Evolutionary conservation across 129 eudicot genomes (phyloP), one percentile per base, ranked within the genome.

Genomic region (Gnaphalium uliginosum): DNA sequence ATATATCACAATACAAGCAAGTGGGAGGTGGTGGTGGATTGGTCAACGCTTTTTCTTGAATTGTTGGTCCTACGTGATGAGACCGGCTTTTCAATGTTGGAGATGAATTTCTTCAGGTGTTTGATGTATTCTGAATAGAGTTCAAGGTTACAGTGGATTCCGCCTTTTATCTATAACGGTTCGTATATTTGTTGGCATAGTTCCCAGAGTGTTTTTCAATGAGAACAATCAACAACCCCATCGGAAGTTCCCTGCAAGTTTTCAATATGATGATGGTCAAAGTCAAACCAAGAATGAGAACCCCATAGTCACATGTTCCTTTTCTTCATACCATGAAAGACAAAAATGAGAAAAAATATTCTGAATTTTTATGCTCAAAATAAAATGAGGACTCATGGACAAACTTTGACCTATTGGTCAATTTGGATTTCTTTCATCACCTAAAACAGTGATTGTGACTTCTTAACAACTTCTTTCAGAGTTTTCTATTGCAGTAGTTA

Each of bases 141-240:
- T 73, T 92, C 97, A 60, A 92, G 69, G 86, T 92, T 85, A 68
- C 96, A 87, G 66, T 92, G 97, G 54, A 82, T 92, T 48, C 97
- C 97, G 18, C 97, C 97, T 72, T 89, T 86, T 68, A 92, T 73
- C 97, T 96, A 92, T 79, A 92, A 78, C 9, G 96, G 97, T 78
- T 92, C 97, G 39, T 89, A 89, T 79, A 87, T 92, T 59, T 92
- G 91, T 73, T 75, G 83, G 76, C 96, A 83, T n/a, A 89, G 80
- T 66, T 87, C 89, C 86, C 87, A 92, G 18, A 92, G 90, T 79
- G 86, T 92, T 78, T 82, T 87, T 23, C 96, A 93, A 13, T 92
- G 97, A 41, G 97, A 92, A 71, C 81, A 85, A 60, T 92, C 89
- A 14, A 92, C 97, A 39, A 92, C 97, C 77, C 87, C 97, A 81